Percentiles rank a stretch among this genome's conserved stretches.
These are phyloP conservation scores for Penicillium sp. DNA, from an alignment of 2,329 filamentous ascomycete genomes.

Conservation along the genomic window DNA sequence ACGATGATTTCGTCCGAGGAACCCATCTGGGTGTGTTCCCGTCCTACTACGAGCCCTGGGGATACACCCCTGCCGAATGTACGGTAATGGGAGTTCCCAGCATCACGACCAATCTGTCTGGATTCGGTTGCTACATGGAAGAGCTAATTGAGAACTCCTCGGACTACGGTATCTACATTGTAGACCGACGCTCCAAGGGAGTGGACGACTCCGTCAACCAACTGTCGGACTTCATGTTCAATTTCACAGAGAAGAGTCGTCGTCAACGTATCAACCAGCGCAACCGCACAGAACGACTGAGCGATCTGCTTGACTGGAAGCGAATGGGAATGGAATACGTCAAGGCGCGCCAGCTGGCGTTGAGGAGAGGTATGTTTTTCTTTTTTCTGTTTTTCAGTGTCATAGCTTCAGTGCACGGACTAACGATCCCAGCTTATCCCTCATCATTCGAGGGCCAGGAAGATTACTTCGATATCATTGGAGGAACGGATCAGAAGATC, in stretches of 20 bases:
- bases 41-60: constrained; percentile 99
- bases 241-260: constrained; percentile 90
- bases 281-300: constrained; percentile 92
- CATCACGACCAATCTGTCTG: constrained; percentile 96
- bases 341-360: constrained; percentile 89
- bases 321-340: constrained; percentile 99
- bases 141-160: constrained; percentile 97
- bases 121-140: constrained; percentile 99
- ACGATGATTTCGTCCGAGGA: constrained; percentile 97
- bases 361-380: constrained; percentile 62
- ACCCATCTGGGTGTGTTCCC: constrained; percentile 95
- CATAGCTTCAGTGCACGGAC: background rate
- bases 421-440: constrained; percentile 69
- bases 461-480: constrained; percentile 86
- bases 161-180: constrained; percentile 99
- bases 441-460: constrained; percentile 75
- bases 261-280: constrained; percentile 98
- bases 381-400: background rate
- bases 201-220: constrained; percentile 98
- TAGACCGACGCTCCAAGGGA: constrained; percentile 91
- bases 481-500: constrained; percentile 91
- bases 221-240: constrained; percentile 87
- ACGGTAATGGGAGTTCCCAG: constrained; percentile 99
- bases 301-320: constrained; percentile 97
- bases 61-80: constrained; percentile 96